Evolutionary conservation across 352 stramenopile species (phyloP).

Genomic region (Phytophthora vignae): DNA sequence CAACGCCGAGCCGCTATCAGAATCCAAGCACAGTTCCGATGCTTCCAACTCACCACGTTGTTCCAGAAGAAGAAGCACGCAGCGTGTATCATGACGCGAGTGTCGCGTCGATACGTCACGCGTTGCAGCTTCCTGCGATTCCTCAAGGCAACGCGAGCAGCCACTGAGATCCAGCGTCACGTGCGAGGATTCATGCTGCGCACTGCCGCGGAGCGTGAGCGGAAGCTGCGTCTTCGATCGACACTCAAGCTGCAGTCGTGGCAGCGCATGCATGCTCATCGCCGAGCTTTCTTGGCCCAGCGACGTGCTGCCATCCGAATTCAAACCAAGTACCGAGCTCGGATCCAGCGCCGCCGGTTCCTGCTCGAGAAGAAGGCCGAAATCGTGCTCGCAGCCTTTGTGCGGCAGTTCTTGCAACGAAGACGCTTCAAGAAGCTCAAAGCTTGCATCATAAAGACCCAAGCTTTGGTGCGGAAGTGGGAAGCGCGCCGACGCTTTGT

Average conservation of each 20-base stretch:
- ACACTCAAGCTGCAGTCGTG: conserved; percentile 60
- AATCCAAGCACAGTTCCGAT: conserved; percentile 50
- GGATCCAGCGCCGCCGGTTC: conserved; percentile 54
- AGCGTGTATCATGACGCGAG: conserved; percentile 47
- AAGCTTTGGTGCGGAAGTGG: conserved; percentile 67
- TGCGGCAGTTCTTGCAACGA: conserved; percentile 73
- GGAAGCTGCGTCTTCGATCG: conserved; percentile 53
- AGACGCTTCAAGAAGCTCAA: conserved; percentile 76
- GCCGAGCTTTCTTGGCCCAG: conserved; percentile 40
- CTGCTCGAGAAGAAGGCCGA: conserved; percentile 54
- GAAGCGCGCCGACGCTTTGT: conserved; percentile 42
- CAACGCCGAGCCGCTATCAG: conserved; percentile 25
- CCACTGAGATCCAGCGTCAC: conserved; percentile 50
- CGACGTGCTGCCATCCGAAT: conserved; percentile 44
- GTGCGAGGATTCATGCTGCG: conserved; percentile 65
- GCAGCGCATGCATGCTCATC: conserved; percentile 58
- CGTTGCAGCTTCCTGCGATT: conserved; percentile 50
- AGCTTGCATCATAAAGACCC: conserved; percentile 63
- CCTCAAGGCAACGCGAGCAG: conserved; percentile 46
- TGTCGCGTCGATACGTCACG: conserved; percentile 49
- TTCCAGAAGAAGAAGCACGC: conserved; percentile 46
- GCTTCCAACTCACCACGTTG: conserved; percentile 32
- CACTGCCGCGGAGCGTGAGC: conserved; percentile 66
- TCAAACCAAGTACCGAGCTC: conserved; percentile 58
- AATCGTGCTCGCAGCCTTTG: conserved; percentile 72